phyloP scores from a whole-genome alignment of 148 eudicot species.

The Pharnaceum exiguum region DNA sequence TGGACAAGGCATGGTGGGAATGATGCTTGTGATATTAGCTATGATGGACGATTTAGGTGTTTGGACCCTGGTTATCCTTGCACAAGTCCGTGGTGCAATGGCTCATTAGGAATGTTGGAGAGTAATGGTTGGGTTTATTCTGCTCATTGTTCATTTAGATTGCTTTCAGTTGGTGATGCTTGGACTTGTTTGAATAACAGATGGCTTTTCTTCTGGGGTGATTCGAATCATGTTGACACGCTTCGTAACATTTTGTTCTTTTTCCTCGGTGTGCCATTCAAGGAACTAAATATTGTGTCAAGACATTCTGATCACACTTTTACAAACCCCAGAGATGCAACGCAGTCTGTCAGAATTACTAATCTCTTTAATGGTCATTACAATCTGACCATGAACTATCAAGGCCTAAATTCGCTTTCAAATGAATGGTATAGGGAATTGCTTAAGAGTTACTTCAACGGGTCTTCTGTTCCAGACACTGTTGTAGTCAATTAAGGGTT shows the following conservation, averaged over 20 bases:
- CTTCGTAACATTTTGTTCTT: constrained; percentile 52
- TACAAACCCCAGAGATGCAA: constrained; percentile 42
- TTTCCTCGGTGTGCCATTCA: constrained; percentile 28
- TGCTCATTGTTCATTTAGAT: constrained; percentile 59
- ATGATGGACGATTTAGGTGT: constrained; percentile 62
- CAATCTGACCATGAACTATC: constrained; percentile 41
- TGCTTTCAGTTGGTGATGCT: constrained; percentile 31
- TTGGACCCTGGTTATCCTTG: constrained; percentile 38
- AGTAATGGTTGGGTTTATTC: constrained; percentile 82
- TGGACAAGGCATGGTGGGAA: constrained; percentile 66
- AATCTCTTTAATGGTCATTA: constrained; percentile 68
- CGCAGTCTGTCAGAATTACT: constrained; percentile 46
- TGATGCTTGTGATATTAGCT: constrained; percentile 35
- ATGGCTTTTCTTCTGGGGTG: constrained; percentile 80
- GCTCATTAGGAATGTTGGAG: constrained; percentile 49
- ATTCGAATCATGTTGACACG: constrained; percentile 73
- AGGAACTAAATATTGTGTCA: constrained; percentile 31
- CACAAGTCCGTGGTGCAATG: constrained; percentile 54
- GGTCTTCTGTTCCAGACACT: constrained; percentile 39
- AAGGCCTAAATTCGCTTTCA: constrained; percentile 52
- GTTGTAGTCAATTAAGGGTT: constrained; percentile 60
- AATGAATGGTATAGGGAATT: constrained; percentile 34
- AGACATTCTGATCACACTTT: constrained; percentile 54
- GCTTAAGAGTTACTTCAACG: constrained; percentile 38
- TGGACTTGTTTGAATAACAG: constrained; percentile 54